phyloP scores from a whole-genome alignment of 164 flowering plant species.

The Stephania cephalantha region DNA sequence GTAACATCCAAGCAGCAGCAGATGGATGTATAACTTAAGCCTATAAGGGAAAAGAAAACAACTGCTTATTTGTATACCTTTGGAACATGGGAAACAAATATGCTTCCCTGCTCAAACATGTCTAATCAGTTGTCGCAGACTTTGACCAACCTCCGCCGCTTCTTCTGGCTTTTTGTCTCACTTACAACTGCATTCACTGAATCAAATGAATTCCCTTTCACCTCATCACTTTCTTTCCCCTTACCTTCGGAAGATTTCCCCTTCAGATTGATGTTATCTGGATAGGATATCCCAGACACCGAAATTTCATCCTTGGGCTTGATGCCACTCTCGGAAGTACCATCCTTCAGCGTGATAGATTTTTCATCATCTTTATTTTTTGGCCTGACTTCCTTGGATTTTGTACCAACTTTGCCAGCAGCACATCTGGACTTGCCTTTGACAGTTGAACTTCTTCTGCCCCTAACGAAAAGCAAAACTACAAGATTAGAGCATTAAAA shows the following conservation, averaged over 20 bases:
- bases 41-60: neutral
- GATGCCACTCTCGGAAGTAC: conserved; percentile 1
- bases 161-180: conserved; percentile 34
- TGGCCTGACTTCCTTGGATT: conserved; percentile 27
- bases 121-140: neutral
- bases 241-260: conserved; percentile 12
- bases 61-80: neutral
- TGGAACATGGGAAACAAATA: neutral
- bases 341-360: conserved; percentile 1
- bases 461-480: conserved; percentile 18
- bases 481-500: neutral
- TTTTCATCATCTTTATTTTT: conserved; percentile 3
- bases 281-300: neutral
- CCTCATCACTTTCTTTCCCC: neutral
- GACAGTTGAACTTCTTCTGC: conserved; percentile 36
- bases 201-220: neutral
- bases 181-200: neutral
- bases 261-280: neutral
- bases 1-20: neutral
- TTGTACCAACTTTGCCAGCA: conserved; percentile 17
- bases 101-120: neutral
- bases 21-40: neutral
- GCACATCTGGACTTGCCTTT: conserved; percentile 39
- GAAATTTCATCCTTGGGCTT: conserved; percentile 4
- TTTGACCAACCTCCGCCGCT: conserved; percentile 18